Percentiles rank a stretch among this genome's conserved stretches.
Evolutionary conservation across 2,329 filamentous ascomycete genomes (phyloP).

Genomic region (Ceratocystis alfenasii): DNA sequence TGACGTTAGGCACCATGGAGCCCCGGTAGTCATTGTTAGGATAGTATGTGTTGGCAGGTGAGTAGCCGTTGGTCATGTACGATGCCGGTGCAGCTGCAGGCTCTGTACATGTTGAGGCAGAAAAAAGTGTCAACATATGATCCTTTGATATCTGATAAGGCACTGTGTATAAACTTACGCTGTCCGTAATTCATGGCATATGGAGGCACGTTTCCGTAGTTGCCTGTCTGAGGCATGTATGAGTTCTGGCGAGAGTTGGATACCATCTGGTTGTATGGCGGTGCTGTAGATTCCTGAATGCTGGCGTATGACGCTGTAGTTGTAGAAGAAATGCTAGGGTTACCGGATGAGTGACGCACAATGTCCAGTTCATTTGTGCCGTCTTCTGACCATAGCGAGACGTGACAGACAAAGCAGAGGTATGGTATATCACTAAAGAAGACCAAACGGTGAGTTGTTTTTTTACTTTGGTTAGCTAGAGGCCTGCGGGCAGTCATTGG

Average conservation of each 20-base stretch:
- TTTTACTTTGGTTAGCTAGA: neutral
- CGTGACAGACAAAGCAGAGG: slow-evolving; percentile 47
- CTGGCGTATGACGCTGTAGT: slow-evolving; percentile 39
- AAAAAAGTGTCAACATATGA: neutral
- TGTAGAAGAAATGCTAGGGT: slow-evolving; percentile 69
- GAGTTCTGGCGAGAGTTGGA: slow-evolving; percentile 28
- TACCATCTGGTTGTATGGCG: slow-evolving; percentile 32
- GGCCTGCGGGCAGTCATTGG: too few species aligned
- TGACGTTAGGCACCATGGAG: slow-evolving; percentile 18
- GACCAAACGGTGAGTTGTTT: neutral
- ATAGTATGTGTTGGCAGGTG: slow-evolving; percentile 25
- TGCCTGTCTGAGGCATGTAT: slow-evolving; percentile 25
- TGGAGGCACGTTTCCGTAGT: slow-evolving; percentile 23
- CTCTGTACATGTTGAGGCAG: neutral
- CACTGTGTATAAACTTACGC: slow-evolving; percentile 25
- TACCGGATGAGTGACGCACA: slow-evolving; percentile 50
- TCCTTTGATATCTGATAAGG: neutral
- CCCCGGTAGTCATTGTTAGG: slow-evolving; percentile 23
- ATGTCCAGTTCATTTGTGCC: slow-evolving; percentile 54
- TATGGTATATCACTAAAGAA: slow-evolving; percentile 44
- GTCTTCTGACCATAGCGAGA: slow-evolving; percentile 56
- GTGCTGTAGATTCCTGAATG: slow-evolving; percentile 26
- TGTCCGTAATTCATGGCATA: slow-evolving; percentile 27
- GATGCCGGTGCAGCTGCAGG: slow-evolving; percentile 5
- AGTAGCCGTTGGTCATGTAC: slow-evolving; percentile 29